Evolutionary conservation across 2,329 filamentous ascomycete species (phyloP), one percentile per base, ranked within the genome.

Genomic region (Calonectria hawksworthii): DNA sequence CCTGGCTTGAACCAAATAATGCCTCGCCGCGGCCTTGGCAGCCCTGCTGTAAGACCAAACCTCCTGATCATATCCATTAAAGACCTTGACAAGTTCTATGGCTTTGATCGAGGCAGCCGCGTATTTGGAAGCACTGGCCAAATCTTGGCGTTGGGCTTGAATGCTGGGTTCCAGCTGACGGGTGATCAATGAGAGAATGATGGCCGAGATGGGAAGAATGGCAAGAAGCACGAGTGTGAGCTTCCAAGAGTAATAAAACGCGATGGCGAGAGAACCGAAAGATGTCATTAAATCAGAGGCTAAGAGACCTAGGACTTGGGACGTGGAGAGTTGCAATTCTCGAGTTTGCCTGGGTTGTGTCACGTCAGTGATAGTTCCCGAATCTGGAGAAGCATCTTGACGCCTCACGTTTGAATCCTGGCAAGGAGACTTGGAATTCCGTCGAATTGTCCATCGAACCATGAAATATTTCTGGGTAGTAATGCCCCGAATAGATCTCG

Each of bases 81-180:
- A 96, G 68, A 92, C 93, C 83, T 98, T 98, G 81, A 99, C 95
- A 0, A 94, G 91, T 75, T 98, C 95, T 50, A 98, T 96, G 3
- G 92, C 92, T 1, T 88, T 88, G 13, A 98, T 89, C 0, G 95
- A 92, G 14, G 92, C 93, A 13, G 91, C 92, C 1, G 93, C 90
- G 70, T 92, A 88, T 80, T 95, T 96, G 0, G 95, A 93, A 0
- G 95, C 95, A 63, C 89, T 86, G 2, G 91, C 91, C 0, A 98
- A 89, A 71, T 93, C 90, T 1, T 85, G 84, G 72, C 94, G 93
- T 80, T 98, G 96, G 2, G 86, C 86, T 75, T 91, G 88, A n/a
- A 96, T 93, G 14, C 92, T 92, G 4, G 89, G 86, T 41, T 93
- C 90, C 44, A 97, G 88, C 47, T 87, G 88, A 2, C 87, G 86